These are phyloP conservation scores for Microstegium vimineum DNA, from an alignment of 176 grass and related monocot species.

Conservation along the genomic window DNA sequence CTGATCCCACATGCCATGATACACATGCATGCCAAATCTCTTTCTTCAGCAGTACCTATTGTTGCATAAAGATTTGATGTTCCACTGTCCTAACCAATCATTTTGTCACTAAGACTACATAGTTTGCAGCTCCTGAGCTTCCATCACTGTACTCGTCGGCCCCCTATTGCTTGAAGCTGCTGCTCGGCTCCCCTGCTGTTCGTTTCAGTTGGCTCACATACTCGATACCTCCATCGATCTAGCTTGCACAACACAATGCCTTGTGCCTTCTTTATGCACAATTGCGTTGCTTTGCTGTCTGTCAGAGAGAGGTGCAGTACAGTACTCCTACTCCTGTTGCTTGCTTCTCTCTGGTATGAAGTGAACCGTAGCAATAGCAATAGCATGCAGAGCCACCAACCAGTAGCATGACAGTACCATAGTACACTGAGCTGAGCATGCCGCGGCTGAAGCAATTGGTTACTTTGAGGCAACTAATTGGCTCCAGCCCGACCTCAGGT, in stretches of 20 bases:
- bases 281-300: background rate
- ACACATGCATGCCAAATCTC: conserved; percentile 22
- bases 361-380: background rate
- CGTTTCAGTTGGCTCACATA: conserved; percentile 16
- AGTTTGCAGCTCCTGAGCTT: conserved; percentile 30
- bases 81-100: conserved; percentile 33
- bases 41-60: conserved; percentile 8
- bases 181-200: background rate
- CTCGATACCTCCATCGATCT: background rate
- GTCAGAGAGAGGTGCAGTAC: background rate
- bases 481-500: conserved; percentile 23
- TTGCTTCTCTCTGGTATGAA: conserved; percentile 12
- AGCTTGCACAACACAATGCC: conserved; percentile 12
- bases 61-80: conserved; percentile 31
- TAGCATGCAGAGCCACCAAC: conserved; percentile 27
- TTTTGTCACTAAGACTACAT: background rate
- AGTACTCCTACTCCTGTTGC: conserved; percentile 3
- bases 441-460: conserved; percentile 35
- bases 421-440: conserved; percentile 33
- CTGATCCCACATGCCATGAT: conserved; percentile 52
- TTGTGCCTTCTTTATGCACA: background rate
- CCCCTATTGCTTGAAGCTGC: background rate
- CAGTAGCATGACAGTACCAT: conserved; percentile 29
- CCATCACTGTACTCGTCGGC: background rate
- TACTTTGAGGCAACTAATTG: conserved; percentile 28